Conservation (phyloP, 352 stramenopile genomes). For the Pythium guiyangense region DNA sequence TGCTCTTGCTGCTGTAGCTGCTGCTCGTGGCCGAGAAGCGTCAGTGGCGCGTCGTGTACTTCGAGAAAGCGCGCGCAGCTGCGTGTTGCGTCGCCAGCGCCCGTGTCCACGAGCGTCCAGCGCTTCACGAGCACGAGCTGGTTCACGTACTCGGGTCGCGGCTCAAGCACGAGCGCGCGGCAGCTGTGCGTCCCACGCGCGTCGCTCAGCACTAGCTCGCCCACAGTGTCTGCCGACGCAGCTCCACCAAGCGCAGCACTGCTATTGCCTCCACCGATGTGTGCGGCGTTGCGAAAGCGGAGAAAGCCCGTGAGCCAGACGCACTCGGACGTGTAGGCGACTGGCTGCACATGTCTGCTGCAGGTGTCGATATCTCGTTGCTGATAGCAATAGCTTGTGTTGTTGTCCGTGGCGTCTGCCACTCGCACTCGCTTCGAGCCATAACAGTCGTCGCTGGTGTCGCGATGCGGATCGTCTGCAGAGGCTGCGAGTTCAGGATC, state of each 20-base stretch:
- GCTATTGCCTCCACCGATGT: background rate
- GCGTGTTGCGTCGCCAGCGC: constrained; percentile 3
- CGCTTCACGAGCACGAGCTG: too few relatives aligned
- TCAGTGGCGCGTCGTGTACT: constrained; percentile 22
- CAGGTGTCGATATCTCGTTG: too few relatives aligned
- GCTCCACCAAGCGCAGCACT: constrained; percentile 31
- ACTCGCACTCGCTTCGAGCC: background rate
- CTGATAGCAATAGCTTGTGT: background rate
- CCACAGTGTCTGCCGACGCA: too few relatives aligned
- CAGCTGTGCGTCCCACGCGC: constrained; percentile 1
- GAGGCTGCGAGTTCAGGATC: too few relatives aligned
- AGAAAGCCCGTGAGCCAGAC: constrained; percentile 53
- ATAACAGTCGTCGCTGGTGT: background rate
- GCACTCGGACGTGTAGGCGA: constrained; percentile 27
- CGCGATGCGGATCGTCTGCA: too few relatives aligned
- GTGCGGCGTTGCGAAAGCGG: constrained; percentile 20
- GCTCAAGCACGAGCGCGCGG: constrained; percentile 33
- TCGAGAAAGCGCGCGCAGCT: constrained; percentile 32
- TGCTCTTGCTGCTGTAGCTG: too few relatives aligned
- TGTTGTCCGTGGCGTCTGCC: background rate
- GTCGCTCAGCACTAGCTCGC: too few relatives aligned
- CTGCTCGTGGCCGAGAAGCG: too few relatives aligned
- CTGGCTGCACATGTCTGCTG: background rate
- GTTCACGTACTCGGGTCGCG: constrained; percentile 43
- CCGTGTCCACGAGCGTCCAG: constrained; percentile 29